These are phyloP conservation scores for Daldinia bambusicola DNA, from an alignment of 495 filamentous ascomycete species.

Conservation along the genomic window DNA sequence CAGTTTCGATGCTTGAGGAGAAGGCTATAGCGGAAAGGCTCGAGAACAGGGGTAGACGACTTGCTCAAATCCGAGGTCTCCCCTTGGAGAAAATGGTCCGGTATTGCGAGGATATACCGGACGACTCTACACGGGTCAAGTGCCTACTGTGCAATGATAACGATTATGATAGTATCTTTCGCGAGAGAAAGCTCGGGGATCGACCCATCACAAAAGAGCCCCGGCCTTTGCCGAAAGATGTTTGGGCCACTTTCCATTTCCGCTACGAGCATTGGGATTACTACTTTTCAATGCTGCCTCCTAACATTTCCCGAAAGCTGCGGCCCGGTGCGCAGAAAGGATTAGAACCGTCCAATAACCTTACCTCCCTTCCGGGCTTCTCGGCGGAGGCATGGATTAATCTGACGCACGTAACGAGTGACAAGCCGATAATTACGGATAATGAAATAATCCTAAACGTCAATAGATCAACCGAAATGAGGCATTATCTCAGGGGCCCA, in stretches of 20 bases:
- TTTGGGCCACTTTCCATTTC: background rate
- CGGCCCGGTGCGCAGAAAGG: rapidly evolving
- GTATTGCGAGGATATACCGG: background rate
- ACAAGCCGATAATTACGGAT: background rate
- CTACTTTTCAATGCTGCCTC: background rate
- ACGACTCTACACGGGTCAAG: background rate
- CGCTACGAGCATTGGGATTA: background rate
- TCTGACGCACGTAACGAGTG: background rate
- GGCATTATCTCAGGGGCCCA: background rate
- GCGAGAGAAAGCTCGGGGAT: background rate
- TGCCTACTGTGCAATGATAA: no score
- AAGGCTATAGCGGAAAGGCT: background rate
- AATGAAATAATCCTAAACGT: background rate
- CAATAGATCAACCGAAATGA: background rate
- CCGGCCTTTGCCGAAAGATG: background rate
- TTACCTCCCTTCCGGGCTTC: background rate
- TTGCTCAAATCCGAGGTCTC: background rate
- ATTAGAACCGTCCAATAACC: background rate
- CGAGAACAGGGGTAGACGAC: background rate
- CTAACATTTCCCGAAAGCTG: background rate
- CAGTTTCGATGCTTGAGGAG: background rate
- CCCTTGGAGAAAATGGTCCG: background rate
- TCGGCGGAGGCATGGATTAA: background rate
- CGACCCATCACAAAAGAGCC: background rate
- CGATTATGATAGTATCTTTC: no score